A percentile compares a stretch with the other conserved stretches of the same genome.
Evolutionary conservation across 306 rosid genomes (phyloP).

Genomic region (Fragaria vesca): DNA sequence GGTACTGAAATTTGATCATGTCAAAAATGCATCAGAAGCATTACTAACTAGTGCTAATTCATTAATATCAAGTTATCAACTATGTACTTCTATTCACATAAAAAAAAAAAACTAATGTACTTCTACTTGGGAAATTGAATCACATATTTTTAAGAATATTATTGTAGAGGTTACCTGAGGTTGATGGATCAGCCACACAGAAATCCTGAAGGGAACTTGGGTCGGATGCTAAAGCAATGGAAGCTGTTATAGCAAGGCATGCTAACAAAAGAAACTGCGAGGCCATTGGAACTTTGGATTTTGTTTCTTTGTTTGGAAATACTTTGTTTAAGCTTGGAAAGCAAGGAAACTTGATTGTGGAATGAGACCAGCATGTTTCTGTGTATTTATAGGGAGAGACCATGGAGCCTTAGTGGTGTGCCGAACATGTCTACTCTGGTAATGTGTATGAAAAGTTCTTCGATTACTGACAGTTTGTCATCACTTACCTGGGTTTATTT

Average conservation of each 20-base stretch:
- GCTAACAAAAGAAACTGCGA: constrained; percentile 3
- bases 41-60: background rate
- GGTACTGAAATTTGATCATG: constrained; percentile 5
- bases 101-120: too few species aligned
- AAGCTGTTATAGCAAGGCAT: background rate
- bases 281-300: constrained; percentile 6
- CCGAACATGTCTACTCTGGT: background rate
- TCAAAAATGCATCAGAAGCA: background rate
- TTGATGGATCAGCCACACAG: constrained; percentile 24
- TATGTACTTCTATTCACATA: too few species aligned
- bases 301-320: background rate
- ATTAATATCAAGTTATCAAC: background rate
- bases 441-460: constrained; percentile 1
- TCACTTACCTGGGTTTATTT: background rate
- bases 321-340: background rate
- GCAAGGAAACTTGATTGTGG: background rate
- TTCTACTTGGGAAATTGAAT: background rate
- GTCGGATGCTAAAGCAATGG: constrained; percentile 24
- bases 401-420: background rate
- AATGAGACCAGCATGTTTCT: background rate
- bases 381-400: background rate
- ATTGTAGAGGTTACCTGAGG: constrained; percentile 13
- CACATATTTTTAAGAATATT: background rate
- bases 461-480: background rate
- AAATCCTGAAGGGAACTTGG: constrained; percentile 32